Conservation (phyloP, 805 yeast species). For the Kuraishia piskuri region DNA sequence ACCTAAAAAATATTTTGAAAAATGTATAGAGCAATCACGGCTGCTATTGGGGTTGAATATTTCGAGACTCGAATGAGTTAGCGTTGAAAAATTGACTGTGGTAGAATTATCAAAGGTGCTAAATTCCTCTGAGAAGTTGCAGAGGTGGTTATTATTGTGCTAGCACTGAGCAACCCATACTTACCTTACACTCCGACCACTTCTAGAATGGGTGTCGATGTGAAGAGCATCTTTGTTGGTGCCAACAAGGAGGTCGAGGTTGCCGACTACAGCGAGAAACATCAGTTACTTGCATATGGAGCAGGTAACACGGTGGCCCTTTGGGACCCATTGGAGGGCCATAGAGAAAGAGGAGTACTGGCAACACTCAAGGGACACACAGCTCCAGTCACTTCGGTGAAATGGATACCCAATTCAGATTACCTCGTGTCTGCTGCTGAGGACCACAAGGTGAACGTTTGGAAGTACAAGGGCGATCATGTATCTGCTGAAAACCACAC, state of each 20-base stretch:
- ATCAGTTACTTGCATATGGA: conserved; percentile 55
- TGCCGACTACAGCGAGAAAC: conserved; percentile 36
- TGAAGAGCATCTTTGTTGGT: conserved; percentile 56
- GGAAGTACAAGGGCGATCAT: conserved; percentile 30
- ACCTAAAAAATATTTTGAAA: background rate
- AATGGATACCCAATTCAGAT: conserved; percentile 37
- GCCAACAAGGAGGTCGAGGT: conserved; percentile 61
- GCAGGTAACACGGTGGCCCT: conserved; percentile 59
- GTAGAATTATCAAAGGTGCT: background rate
- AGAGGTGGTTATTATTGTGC: too few relatives aligned
- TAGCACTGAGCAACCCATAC: background rate
- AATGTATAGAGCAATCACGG: background rate
- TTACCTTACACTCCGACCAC: background rate
- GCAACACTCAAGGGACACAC: conserved; percentile 54
- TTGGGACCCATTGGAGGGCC: conserved; percentile 47
- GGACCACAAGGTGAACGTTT: conserved; percentile 53
- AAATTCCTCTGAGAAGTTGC: background rate
- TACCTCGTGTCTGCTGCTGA: conserved; percentile 56
- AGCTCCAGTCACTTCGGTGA: conserved; percentile 59
- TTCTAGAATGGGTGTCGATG: background rate
- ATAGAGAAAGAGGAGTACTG: conserved; percentile 34
- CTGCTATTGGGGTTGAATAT: background rate
- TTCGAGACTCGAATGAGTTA: too few relatives aligned
- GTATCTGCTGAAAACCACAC: conserved; percentile 14
- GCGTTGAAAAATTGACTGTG: background rate